Conservation (phyloP, 306 rosid species). For the Mimosa pudica region DNA sequence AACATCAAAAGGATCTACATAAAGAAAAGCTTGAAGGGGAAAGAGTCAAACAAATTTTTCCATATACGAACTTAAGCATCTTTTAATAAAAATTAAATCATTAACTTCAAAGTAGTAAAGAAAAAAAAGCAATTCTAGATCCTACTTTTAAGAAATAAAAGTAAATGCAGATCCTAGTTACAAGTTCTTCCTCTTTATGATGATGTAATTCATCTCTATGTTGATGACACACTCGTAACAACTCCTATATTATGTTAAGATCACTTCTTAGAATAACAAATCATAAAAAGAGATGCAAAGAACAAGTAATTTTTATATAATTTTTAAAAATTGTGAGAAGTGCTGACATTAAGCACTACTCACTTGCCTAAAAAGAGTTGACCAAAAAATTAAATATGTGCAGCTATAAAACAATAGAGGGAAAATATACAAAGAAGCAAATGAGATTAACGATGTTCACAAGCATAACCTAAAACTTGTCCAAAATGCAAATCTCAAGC, state of each 20-base stretch:
- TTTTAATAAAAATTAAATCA: constrained; percentile 12
- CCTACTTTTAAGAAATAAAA: constrained; percentile 18
- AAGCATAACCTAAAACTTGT: no score
- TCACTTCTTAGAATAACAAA: constrained; percentile 62
- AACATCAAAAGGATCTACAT: constrained; percentile 96
- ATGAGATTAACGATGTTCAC: no score
- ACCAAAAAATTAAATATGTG: constrained; percentile 58
- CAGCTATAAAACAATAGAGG: constrained; percentile 78
- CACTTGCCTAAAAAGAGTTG: constrained; percentile 74
- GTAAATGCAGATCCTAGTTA: constrained; percentile 25
- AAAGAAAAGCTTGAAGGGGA: constrained; percentile 71
- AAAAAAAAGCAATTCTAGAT: constrained; percentile 24
- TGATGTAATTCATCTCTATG: constrained; percentile 61
- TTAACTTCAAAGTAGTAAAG: constrained; percentile 19
- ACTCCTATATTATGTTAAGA: constrained; percentile 72
- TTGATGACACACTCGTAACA: constrained; percentile 60
- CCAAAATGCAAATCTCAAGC: no score
- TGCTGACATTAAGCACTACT: constrained; percentile 7
- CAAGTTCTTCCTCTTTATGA: constrained; percentile 85
- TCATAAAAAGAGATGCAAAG: constrained; percentile 20
- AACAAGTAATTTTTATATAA: constrained; percentile 6
- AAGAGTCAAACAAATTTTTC: constrained; percentile 15
- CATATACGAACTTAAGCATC: constrained; percentile 23
- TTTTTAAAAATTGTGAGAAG: background rate
- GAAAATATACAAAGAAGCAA: no score